Percentiles rank a stretch among this genome's conserved stretches.
Evolutionary conservation across 2,329 filamentous ascomycete genomes (phyloP).

Genomic region (Neonectria hederae): DNA sequence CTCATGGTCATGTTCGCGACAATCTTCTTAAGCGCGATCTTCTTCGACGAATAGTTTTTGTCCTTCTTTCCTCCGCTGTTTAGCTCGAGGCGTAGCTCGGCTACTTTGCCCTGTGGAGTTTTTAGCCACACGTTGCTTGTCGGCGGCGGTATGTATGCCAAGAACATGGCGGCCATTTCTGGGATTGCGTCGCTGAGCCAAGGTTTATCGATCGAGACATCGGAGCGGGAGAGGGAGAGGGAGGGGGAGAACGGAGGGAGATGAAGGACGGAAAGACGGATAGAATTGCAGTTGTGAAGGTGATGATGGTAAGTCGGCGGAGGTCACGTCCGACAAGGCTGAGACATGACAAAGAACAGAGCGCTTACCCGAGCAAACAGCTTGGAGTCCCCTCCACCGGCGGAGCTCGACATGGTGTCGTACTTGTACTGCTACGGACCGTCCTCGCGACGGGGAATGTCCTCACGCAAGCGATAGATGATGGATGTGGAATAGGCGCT

Average conservation of each 20-base stretch:
- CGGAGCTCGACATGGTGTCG: constrained; percentile 63
- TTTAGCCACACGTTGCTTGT: constrained; percentile 61
- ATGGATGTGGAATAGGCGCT: constrained; percentile 37
- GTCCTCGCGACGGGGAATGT: constrained; percentile 28
- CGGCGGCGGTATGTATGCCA: constrained; percentile 61
- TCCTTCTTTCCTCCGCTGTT: constrained; percentile 96
- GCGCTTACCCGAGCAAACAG: constrained; percentile 92
- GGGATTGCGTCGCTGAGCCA: constrained; percentile 17
- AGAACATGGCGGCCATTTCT: constrained; percentile 57
- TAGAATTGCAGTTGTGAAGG: constrained; percentile 13
- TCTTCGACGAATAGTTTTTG: constrained; percentile 94
- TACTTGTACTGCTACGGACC: constrained; percentile 41
- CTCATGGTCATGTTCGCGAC: constrained; percentile 99
- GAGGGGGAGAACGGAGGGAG: neutral
- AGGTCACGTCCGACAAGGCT: constrained; percentile 29
- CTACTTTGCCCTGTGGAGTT: constrained; percentile 91
- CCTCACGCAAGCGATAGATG: constrained; percentile 24
- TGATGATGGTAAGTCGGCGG: constrained; percentile 14
- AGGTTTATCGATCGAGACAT: constrained; percentile 22
- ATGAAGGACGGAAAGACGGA: constrained; percentile 5
- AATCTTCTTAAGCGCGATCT: constrained; percentile 99
- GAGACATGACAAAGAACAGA: constrained; percentile 29
- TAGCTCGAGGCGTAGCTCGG: constrained; percentile 93
- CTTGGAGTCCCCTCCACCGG: constrained; percentile 92
- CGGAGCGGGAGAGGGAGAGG: constrained; percentile 5